Base-by-base conservation (phyloP, 805 yeast genomes). In the Lipomyces starkeyi region DNA sequence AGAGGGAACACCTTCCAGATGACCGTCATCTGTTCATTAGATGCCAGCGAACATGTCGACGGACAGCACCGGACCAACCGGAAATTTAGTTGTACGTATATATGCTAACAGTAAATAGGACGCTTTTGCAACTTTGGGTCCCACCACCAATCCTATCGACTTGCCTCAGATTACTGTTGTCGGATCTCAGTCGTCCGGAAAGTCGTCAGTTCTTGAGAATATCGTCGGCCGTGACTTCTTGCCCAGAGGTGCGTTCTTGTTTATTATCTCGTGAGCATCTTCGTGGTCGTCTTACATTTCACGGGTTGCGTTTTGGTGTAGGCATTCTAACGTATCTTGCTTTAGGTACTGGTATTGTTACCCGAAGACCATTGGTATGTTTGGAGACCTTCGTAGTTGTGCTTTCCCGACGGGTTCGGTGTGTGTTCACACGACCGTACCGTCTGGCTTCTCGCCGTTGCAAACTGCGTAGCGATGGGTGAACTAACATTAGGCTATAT, bases 91-190 rank as follows among this genome's bases (percentile, higher is more conserved):
- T 43, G 22, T 43, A 37, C 20, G 11, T 43, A 20, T 43, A 14
- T 20, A 20, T 43, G 43, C 52, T 63, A 22, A 29, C 62, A 61
- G 40, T 37, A 37, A 17, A 17, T 27, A 93, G 81, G 98, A 94
- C 78, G 99, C 97, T n/a, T 86, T 95, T 77, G 97, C 98, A 35
- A 97, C 97, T 11, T 84, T 94, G 57, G 98, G 98, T 29, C 93
- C 93, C 35, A 95, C 96, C 32, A 86, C 96, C 9, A 90, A 95
- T n/a, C 96, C 97, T 14, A 92, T 92, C 63, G 97, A 92, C 79
- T 83, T 92, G 73, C 97, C 97, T 17, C 97, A 92, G 79, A 92
- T 92, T 76, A 91, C 97, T n/a, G 97, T 91, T 49, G 97, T 91
- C 58, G 97, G 97, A 54, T 91, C 97, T 3, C 97, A 91, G 78